phyloP scores from a whole-genome alignment of 805 yeast genomes.

The Pichia insulana region DNA sequence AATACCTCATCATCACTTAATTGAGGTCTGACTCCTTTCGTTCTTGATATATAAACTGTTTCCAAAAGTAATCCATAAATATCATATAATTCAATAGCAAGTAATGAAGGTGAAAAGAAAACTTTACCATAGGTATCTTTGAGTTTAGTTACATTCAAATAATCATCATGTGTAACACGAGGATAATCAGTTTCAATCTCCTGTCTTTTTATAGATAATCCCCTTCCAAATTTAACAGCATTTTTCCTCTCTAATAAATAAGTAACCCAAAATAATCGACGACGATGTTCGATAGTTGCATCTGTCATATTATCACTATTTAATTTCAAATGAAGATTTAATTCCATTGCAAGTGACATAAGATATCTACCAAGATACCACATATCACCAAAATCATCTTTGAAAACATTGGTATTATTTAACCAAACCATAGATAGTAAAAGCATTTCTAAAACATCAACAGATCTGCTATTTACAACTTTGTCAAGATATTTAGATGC shows the following conservation, averaged over 20 bases:
- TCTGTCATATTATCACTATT: slow-evolving; percentile 18
- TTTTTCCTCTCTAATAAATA: slow-evolving; percentile 19
- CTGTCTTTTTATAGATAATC: slow-evolving; percentile 17
- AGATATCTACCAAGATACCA: slow-evolving; percentile 21
- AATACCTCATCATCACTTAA: slow-evolving; percentile 15
- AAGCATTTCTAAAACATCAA: slow-evolving; percentile 16
- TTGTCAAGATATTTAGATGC: slow-evolving; percentile 17
- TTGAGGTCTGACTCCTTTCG: slow-evolving; percentile 15
- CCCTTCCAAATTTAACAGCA: slow-evolving; percentile 22
- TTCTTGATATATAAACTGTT: slow-evolving; percentile 19
- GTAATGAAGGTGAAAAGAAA: slow-evolving; percentile 15
- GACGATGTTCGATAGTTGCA: slow-evolving; percentile 14
- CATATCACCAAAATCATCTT: slow-evolving; percentile 21
- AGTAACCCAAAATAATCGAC: slow-evolving; percentile 20
- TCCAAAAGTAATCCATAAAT: slow-evolving; percentile 20
- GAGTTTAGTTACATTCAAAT: slow-evolving; percentile 5
- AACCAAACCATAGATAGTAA: slow-evolving; percentile 18
- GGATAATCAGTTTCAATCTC: slow-evolving; percentile 21
- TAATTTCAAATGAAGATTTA: slow-evolving; percentile 17
- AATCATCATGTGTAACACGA: slow-evolving; percentile 14
- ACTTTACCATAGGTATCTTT: slow-evolving; percentile 12
- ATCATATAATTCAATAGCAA: slow-evolving; percentile 15
- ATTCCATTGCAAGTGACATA: slow-evolving; percentile 22
- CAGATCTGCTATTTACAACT: slow-evolving; percentile 13
- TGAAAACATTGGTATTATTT: slow-evolving; percentile 15